Base-by-base conservation (phyloP, 2,329 filamentous ascomycete genomes). In the Corniculantispora saksenae region DNA sequence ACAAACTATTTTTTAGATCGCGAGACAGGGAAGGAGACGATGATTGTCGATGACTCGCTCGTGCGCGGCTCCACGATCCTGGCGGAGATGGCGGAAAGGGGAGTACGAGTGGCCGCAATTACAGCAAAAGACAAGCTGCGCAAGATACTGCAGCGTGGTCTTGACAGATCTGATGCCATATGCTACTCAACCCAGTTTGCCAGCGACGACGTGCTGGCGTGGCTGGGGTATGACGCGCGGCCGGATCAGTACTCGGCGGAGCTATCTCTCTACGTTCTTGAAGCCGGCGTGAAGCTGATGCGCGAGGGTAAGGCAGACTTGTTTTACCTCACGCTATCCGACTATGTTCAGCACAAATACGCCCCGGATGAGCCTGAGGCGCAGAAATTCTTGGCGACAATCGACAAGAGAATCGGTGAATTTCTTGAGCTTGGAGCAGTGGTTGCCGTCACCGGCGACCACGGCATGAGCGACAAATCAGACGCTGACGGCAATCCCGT, bases 61-160 rank as follows among this genome's bases (percentile, higher is more conserved):
- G 69, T 81, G 9, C 72, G 75, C 29, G 79, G 79, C 8, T 77
- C 77, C 7, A 82, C 79, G 0, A 76, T 81, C 54, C 71, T 81
- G 9, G 76, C 77, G 56, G 71, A 78, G 67, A 76, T 81, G 74
- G 72, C 74, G n/a, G 71, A 71, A 21, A 66, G 69, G 3, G 79
- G 78, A 19, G 75, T 81, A 0, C 73, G 78, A 12, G 75, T 82
- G 0, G 78, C 78, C 12, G 79, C 80, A 10, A 68, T 82, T 23
- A 81, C 80, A 0, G 79, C 79, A 13, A 81, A 81, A 66, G 79
- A 81, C 68, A 81, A 81, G 68, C 68, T 81, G 58, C 71, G 78
- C n/a, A 70, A 72, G 43, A 79, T 81, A 48, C 66, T 81, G n/a
- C 69, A 69, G 7, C 78, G 79, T 59, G 78, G 76, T 1, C 66